Evolutionary conservation across 495 filamentous ascomycete species (phyloP).

Genomic region (Xylaria venustula): DNA sequence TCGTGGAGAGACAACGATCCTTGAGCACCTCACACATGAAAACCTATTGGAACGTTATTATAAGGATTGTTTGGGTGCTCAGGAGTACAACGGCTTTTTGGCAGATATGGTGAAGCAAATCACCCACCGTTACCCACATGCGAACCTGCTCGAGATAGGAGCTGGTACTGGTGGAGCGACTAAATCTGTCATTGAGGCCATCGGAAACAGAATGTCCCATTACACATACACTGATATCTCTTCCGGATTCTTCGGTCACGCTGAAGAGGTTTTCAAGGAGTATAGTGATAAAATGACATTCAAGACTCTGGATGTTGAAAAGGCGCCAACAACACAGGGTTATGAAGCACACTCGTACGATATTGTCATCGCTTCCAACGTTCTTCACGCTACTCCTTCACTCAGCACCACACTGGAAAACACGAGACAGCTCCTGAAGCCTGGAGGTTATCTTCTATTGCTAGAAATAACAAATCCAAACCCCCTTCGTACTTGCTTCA

Average conservation of each 20-base stretch:
- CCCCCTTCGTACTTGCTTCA: slow-evolving; percentile 23
- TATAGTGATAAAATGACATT: slow-evolving; percentile 39
- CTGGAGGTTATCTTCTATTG: slow-evolving; percentile 53
- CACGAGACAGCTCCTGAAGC: slow-evolving; percentile 45
- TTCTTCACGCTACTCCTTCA: slow-evolving; percentile 48
- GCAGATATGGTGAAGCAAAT: slow-evolving; percentile 30
- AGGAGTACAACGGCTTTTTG: slow-evolving; percentile 18
- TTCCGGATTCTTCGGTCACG: slow-evolving; percentile 38
- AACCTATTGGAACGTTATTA: slow-evolving; percentile 31
- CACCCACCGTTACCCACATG: slow-evolving; percentile 38
- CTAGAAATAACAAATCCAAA: slow-evolving; percentile 43
- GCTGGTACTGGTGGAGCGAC: slow-evolving; percentile 43
- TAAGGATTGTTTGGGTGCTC: slow-evolving; percentile 25
- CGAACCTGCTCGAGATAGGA: slow-evolving; percentile 52
- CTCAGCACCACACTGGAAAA: slow-evolving; percentile 42
- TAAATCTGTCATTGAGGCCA: slow-evolving; percentile 22
- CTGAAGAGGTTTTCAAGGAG: slow-evolving; percentile 12
- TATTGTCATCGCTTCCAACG: slow-evolving; percentile 45
- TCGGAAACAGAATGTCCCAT: slow-evolving; percentile 24
- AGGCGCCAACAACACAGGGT: slow-evolving; percentile 41
- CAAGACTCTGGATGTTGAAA: slow-evolving; percentile 45
- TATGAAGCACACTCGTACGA: slow-evolving; percentile 47
- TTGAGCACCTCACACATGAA: slow-evolving; percentile 41
- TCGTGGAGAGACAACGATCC: slow-evolving; percentile 35
- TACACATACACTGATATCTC: slow-evolving; percentile 56